Evolutionary conservation across 495 filamentous ascomycete genomes (phyloP).

Genomic region (Lophiostoma macrostomum): DNA sequence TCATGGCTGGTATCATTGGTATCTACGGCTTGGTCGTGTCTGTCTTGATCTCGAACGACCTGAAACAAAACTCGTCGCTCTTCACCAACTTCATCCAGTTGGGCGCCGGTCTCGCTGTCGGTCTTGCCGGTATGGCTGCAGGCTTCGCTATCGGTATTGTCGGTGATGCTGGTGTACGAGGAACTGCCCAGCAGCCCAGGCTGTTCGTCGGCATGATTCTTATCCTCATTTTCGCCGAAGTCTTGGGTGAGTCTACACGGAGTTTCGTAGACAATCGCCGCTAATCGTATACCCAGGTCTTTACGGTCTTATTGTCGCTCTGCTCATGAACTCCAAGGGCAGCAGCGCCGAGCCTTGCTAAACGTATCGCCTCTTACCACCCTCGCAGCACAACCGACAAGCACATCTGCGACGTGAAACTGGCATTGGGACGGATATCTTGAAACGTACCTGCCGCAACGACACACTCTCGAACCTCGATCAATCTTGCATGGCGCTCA

Average conservation of each 20-base stretch:
- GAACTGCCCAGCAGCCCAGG: conserved; percentile 94
- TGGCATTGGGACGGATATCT: neutral
- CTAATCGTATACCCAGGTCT: conserved; percentile 58
- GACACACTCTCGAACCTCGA: too few relatives aligned
- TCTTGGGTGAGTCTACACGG: conserved; percentile 67
- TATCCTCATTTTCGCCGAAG: conserved; percentile 99
- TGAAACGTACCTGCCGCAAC: too few relatives aligned
- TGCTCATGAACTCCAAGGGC: conserved; percentile 86
- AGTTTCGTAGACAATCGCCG: neutral
- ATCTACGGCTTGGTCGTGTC: conserved; percentile 99
- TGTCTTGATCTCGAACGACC: conserved; percentile 90
- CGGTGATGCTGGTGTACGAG: conserved; percentile 97
- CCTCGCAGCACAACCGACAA: conserved; percentile 17
- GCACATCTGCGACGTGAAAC: conserved; percentile 5
- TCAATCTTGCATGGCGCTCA: conserved; percentile 21
- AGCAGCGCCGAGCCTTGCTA: conserved; percentile 12
- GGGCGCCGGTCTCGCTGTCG: conserved; percentile 93
- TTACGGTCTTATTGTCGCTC: conserved; percentile 95
- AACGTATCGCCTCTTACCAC: neutral
- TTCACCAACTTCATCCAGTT: conserved; percentile 97
- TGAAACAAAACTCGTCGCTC: conserved; percentile 77
- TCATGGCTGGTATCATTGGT: conserved; percentile 99
- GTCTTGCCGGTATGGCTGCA: conserved; percentile 94
- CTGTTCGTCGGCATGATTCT: conserved; percentile 99
- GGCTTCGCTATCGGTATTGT: conserved; percentile 99